Conservation (phyloP, 768 basidiomycete species). For the Suillus spraguei region DNA sequence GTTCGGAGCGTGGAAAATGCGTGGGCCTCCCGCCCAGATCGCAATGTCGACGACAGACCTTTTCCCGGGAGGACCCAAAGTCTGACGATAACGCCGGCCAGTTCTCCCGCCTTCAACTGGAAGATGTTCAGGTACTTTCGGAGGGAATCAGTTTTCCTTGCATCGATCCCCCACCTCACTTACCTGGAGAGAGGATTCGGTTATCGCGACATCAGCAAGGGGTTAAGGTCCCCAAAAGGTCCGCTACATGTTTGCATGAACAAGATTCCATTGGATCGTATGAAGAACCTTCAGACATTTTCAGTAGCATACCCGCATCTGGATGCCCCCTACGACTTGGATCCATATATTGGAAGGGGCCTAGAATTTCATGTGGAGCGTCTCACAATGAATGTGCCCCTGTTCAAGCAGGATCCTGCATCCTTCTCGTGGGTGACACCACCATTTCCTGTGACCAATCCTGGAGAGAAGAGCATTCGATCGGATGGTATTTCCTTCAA, state of each 20-base stretch:
- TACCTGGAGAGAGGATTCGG: background rate
- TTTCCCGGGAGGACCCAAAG: background rate
- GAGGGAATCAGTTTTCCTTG: background rate
- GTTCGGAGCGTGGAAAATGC: too few species aligned
- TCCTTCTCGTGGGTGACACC: background rate
- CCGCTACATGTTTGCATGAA: background rate
- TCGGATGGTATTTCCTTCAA: background rate
- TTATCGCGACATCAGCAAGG: background rate
- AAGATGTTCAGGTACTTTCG: accelerated
- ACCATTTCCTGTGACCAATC: background rate
- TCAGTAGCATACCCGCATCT: background rate
- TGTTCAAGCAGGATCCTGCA: background rate
- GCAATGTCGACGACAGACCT: background rate
- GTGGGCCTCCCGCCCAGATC: background rate
- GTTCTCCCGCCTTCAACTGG: too few species aligned
- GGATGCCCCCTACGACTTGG: too few species aligned
- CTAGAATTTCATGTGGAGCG: background rate
- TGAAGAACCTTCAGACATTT: background rate
- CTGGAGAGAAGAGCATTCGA: background rate
- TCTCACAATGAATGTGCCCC: background rate
- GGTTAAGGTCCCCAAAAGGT: background rate
- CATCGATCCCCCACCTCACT: background rate
- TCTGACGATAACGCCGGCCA: background rate
- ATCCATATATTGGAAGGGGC: background rate
- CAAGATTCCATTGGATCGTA: background rate